Evolutionary conservation across 2,329 filamentous ascomycete genomes (phyloP).

Genomic region (Setomelanomma holmii): DNA sequence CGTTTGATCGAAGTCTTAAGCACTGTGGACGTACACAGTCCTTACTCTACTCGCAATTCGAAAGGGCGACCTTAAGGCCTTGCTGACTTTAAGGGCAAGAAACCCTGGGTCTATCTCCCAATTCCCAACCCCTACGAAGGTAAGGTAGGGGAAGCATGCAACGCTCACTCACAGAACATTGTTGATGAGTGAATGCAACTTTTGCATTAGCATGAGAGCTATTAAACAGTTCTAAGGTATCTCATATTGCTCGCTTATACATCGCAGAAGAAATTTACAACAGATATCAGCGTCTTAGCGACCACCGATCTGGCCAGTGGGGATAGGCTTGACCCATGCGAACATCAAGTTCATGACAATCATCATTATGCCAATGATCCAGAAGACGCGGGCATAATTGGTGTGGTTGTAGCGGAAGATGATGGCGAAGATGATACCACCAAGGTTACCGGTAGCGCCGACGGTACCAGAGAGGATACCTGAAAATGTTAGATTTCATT

Average conservation of each 20-base stretch:
- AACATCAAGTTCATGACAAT: constrained; percentile 73
- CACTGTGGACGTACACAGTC: no score
- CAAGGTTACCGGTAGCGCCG: constrained; percentile 82
- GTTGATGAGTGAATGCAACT: not conserved
- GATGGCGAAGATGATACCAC: constrained; percentile 83
- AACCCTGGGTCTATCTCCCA: not conserved
- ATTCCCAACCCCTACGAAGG: not conserved
- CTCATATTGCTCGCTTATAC: not conserved
- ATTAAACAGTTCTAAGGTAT: constrained; percentile 5
- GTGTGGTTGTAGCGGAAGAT: constrained; percentile 78
- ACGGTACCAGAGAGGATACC: constrained; percentile 75
- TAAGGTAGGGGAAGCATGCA: not conserved
- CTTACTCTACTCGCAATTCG: not conserved
- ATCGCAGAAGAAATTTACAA: not conserved
- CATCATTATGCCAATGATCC: constrained; percentile 81
- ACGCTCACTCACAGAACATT: not conserved
- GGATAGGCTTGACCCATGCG: constrained; percentile 67
- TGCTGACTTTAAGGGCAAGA: no score
- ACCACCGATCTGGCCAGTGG: constrained; percentile 61
- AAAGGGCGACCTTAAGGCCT: not conserved
- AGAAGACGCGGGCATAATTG: constrained; percentile 74
- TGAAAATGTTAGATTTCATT: constrained; percentile 27
- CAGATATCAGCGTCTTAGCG: constrained; percentile 18
- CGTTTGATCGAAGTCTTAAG: no score
- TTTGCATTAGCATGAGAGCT: not conserved